These are phyloP conservation scores for Capsicum pubescens DNA, from an alignment of 257 asterid species.

Conservation along the genomic window DNA sequence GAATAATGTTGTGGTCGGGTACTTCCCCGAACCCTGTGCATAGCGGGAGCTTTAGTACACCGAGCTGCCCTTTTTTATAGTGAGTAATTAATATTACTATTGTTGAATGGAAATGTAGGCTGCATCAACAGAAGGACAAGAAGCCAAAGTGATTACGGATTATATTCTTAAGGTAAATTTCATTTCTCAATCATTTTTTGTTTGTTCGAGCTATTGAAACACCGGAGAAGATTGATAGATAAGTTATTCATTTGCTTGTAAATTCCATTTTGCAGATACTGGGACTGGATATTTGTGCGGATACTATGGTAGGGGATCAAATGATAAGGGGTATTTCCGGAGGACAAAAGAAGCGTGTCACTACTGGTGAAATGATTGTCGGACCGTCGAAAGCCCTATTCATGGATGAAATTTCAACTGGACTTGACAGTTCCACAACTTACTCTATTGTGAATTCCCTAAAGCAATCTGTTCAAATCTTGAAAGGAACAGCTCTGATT, in stretches of 20 bases:
- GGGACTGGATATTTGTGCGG: constrained; percentile 53
- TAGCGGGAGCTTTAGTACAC: too few relatives aligned
- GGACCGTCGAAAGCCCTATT: constrained; percentile 47
- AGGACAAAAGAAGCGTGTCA: constrained; percentile 53
- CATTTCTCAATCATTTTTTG: not conserved
- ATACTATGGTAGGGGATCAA: constrained; percentile 52
- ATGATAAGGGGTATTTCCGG: constrained; percentile 55
- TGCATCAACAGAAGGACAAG: constrained; percentile 69
- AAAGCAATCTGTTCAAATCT: constrained; percentile 41
- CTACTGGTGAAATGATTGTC: constrained; percentile 56
- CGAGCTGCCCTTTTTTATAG: not conserved
- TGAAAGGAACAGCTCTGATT: constrained; percentile 51
- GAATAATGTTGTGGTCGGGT: too few relatives aligned
- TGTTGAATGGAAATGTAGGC: constrained; percentile 46
- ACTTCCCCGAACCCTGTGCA: too few relatives aligned
- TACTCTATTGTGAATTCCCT: constrained; percentile 50
- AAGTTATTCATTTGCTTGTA: constrained; percentile 19
- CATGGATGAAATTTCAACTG: constrained; percentile 56
- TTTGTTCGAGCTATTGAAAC: not conserved
- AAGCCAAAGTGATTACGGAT: constrained; percentile 62
- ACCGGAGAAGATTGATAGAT: not conserved
- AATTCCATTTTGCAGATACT: constrained; percentile 33
- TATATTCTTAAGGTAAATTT: constrained; percentile 59
- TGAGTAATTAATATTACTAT: not conserved
- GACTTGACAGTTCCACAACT: constrained; percentile 55